Conservation (phyloP, 495 filamentous ascomycete genomes). For the Neurospora terricola region DNA sequence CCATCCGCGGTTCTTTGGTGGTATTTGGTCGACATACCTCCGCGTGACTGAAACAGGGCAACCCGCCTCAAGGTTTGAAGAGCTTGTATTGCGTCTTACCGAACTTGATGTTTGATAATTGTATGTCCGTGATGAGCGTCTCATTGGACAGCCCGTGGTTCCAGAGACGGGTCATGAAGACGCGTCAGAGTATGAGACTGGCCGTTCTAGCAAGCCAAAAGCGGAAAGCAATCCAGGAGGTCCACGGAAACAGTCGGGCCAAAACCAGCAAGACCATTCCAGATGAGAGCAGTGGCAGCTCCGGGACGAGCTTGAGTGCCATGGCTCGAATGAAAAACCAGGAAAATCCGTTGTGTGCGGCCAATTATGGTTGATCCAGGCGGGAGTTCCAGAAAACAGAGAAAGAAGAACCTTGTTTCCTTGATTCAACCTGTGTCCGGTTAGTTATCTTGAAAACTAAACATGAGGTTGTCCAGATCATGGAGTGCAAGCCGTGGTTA, state of each 20-base stretch:
- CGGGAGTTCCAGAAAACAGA: not conserved
- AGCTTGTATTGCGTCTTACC: not conserved
- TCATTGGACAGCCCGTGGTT: not conserved
- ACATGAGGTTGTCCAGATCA: not conserved
- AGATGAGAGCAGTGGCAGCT: not conserved
- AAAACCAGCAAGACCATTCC: not conserved
- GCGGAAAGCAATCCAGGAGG: not conserved
- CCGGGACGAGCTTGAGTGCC: not conserved
- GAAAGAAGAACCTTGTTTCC: not conserved
- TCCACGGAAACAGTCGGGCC: not conserved
- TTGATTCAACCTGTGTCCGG: slow-evolving; percentile 10
- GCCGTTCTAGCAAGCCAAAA: not conserved
- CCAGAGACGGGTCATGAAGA: not conserved
- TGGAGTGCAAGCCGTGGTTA: slow-evolving; percentile 3
- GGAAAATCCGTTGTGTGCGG: not conserved
- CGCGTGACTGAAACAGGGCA: not conserved
- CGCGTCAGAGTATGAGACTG: not conserved
- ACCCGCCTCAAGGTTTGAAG: not conserved
- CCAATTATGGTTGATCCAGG: not conserved
- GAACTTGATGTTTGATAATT: not conserved
- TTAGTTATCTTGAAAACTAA: slow-evolving; percentile 15
- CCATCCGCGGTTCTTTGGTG: not conserved
- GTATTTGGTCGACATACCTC: not conserved
- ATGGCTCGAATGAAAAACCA: not conserved
- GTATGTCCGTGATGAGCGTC: not conserved